A percentile compares a stretch with the other conserved stretches of the same genome.
phyloP scores from a whole-genome alignment of 169 alveolate genomes.

The Cystoisospora suis region DNA sequence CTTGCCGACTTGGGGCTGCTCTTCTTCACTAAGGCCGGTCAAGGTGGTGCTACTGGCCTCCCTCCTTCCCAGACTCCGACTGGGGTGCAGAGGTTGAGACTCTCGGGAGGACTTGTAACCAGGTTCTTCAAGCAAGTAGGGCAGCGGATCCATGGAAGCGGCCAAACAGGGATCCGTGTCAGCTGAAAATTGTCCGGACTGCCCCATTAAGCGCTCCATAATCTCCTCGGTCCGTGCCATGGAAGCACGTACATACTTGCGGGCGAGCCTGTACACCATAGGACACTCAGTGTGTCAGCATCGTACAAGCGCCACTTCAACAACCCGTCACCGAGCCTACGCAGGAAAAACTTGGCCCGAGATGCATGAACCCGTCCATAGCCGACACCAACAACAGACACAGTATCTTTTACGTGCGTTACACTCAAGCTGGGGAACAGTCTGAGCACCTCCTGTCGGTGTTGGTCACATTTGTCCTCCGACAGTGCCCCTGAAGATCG shows the following conservation, averaged over 20 bases:
- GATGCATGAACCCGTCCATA: too few relatives aligned
- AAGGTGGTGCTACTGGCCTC: neutral
- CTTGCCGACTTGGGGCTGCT: neutral
- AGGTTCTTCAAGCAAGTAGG: neutral
- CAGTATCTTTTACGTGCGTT: too few relatives aligned
- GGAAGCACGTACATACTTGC: neutral
- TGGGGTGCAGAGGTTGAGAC: neutral
- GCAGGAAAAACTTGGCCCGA: too few relatives aligned
- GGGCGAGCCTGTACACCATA: neutral
- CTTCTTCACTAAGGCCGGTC: neutral
- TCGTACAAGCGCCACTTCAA: too few relatives aligned
- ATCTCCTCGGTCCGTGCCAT: neutral
- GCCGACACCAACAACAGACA: too few relatives aligned
- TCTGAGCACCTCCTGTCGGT: too few relatives aligned
- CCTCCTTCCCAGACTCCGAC: neutral
- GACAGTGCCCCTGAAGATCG: too few relatives aligned
- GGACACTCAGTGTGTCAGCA: too few relatives aligned
- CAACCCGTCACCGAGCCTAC: too few relatives aligned
- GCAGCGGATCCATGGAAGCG: slow-evolving; percentile 22
- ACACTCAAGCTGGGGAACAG: too few relatives aligned
- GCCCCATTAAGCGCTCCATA: neutral
- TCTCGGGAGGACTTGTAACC: neutral
- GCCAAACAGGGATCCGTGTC: neutral
- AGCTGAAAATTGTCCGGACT: too few relatives aligned
- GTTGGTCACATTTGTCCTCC: too few relatives aligned